These are phyloP conservation scores for Fusarium beomiforme DNA, from an alignment of 2,329 filamentous ascomycete species.

Conservation along the genomic window DNA sequence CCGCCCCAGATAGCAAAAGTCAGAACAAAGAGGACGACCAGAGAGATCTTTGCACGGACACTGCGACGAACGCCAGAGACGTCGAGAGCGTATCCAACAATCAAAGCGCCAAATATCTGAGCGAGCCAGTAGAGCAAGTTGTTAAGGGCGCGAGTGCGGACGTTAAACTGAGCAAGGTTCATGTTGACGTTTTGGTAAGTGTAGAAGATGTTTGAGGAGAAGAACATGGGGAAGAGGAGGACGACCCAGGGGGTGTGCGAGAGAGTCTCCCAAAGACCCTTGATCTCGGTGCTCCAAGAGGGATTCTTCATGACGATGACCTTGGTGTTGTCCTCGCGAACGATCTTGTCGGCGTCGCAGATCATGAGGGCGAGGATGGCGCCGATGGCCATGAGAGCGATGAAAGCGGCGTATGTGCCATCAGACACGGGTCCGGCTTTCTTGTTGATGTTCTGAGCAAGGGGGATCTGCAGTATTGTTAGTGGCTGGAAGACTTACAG, in stretches of 20 bases:
- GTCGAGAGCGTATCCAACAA: conserved; percentile 59
- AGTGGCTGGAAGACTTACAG: not conserved
- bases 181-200: conserved; percentile 66
- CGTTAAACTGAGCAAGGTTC: conserved; percentile 64
- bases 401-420: conserved; percentile 60
- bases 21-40: conserved; percentile 56
- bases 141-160: conserved; percentile 65
- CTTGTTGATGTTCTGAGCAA: conserved; percentile 75
- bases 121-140: conserved; percentile 65
- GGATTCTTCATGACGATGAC: conserved; percentile 50
- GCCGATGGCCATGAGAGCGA: conserved; percentile 61
- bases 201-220: conserved; percentile 65
- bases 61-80: conserved; percentile 54
- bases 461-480: conserved; percentile 63
- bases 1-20: conserved; percentile 66
- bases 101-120: conserved; percentile 63
- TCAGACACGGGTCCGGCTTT: conserved; percentile 58
- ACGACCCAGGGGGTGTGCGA: conserved; percentile 45
- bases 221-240: conserved; percentile 62
- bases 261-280: conserved; percentile 57
- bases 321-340: conserved; percentile 53
- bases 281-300: conserved; percentile 45
- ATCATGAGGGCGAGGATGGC: conserved; percentile 59
- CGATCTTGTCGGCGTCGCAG: conserved; percentile 56
- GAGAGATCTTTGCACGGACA: conserved; percentile 58